phyloP scores from a whole-genome alignment of 371 early-diverging fungal genomes.

The Actinomortierella ambigua region DNA sequence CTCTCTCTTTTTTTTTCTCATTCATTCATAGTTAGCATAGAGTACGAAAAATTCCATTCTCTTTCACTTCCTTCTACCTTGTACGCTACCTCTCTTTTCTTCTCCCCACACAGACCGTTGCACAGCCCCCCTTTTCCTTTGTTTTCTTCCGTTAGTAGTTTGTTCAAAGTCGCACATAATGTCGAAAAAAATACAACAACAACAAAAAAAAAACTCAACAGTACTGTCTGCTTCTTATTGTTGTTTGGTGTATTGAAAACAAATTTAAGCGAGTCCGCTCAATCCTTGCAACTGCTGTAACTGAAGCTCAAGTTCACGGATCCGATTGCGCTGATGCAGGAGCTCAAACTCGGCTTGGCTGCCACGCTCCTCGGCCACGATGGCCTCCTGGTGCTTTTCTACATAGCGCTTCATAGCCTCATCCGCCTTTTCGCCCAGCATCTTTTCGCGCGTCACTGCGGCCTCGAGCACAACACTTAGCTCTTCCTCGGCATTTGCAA shows the following conservation, averaged over 20 bases:
- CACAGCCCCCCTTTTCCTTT: too few relatives aligned
- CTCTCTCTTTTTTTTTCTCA: background rate
- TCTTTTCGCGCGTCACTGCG: slow-evolving; percentile 9
- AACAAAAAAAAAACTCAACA: too few relatives aligned
- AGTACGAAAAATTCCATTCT: background rate
- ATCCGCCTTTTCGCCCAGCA: background rate
- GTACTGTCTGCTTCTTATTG: too few relatives aligned
- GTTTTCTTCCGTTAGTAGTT: too few relatives aligned
- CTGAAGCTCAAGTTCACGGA: too few relatives aligned
- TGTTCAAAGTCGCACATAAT: too few relatives aligned
- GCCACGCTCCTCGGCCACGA: slow-evolving; percentile 20
- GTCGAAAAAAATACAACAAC: too few relatives aligned
- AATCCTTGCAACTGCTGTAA: too few relatives aligned
- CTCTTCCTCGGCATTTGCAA: slow-evolving; percentile 1
- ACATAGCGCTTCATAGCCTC: slow-evolving; percentile 14
- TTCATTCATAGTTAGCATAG: too few relatives aligned
- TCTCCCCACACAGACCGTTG: background rate
- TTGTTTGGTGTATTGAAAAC: too few relatives aligned
- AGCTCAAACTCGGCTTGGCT: slow-evolving; percentile 26
- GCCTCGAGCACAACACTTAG: background rate
- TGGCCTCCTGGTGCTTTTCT: slow-evolving; percentile 8
- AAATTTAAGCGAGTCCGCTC: too few relatives aligned
- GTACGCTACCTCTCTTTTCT: background rate
- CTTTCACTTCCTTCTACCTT: background rate
- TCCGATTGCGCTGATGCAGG: slow-evolving; percentile 4